Evolutionary conservation across 2,329 filamentous ascomycete species (phyloP), one percentile per base, ranked within the genome.

Genomic region (Colletotrichum sp.): DNA sequence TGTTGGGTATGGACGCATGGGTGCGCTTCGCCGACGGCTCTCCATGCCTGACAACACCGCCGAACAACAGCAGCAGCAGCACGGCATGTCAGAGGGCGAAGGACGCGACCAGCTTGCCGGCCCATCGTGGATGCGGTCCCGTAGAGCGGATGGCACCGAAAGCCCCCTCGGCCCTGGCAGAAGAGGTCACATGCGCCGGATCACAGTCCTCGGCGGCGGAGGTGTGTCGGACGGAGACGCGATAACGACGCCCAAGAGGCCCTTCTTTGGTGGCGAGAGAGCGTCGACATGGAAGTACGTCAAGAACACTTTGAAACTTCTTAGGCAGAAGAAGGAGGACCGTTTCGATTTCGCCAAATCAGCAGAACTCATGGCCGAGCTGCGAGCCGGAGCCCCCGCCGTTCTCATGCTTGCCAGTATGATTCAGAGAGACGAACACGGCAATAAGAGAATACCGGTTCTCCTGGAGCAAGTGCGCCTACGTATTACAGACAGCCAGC

Each of bases 341-440:
- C 94, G 94, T 60, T 94, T 98, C 76, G 97, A 99, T 83, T 96
- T 97, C 82, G 93, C 95, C 81, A 99, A 99, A 84, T 99, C 96
- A 12, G 96, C 97, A 3, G 97, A 99, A 84, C 89, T 99, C 63
- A 96, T 99, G 91, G 97, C 97, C 2, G 97, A 99, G 85, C 88
- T 99, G 49, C 92, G 97, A 65, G 98, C 97, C 59, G 97, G 96
- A 70, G 95, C 96, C 2, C 97, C 97, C 5, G 97, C 97, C 28
- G 97, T 96, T 24, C 88, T 99, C 75, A 98, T 99, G 85, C 88
- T 99, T 68, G 97, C 97, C 9, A 98, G 96, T 82, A 98, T 99
- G 95, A 97, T 99, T 80, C 97, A 99, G 86, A 92, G 97, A 73
- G 97, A 99, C 80, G 97, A 99, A 85, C 95, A 98, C 80, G 96